Evolutionary conservation across 306 rosid species (phyloP), one percentile per base, ranked within the genome.

Genomic region (Sphenostylis stenocarpa): DNA sequence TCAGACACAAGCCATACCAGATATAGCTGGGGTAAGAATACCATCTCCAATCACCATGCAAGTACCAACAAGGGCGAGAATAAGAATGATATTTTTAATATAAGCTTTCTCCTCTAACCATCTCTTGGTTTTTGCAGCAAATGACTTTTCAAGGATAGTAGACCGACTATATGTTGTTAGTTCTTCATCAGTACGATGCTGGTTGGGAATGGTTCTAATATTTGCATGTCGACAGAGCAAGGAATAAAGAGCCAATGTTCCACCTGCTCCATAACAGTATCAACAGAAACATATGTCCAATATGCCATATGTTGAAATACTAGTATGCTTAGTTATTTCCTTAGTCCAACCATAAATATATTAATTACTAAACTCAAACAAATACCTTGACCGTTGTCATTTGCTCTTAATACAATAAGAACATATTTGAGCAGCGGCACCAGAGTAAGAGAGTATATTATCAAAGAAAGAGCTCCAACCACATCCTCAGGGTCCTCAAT

Each of bases 301-400:
- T 29, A 23, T 6, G 6, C 21, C 24, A 58, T 13, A 61, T 47
- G 60, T 57, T 45, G 47, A 72, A 26, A 57, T 34, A 47, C 36
- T 3, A 67, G 72, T 28, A 43, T 29, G 47, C 19, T 78, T 60
- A 60, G 47, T 45, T 36, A 36, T 43, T 68, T 48, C 20, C 56
- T 34, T 29, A 19, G 21, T 76, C 64, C 49, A 66, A 66, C 20
- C 61, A 64, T 45, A 64, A 57, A 34, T 33, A 72, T 58, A 62
- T 19, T 48, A 23, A 79, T 61, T 10, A 62, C 38, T 23, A 70
- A 52, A 58, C 65, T 17, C 10, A 28, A 65, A 58, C 14, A 79
- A 55, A 89, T 90, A 95, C 98, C 98, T 95, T 95, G 98, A 80
- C 98, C 98, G 75, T 88, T 92, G 91, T 95, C 98, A 75, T 90